Evolutionary conservation across 148 eudicot species (phyloP).

Genomic region (Beta vulgaris): DNA sequence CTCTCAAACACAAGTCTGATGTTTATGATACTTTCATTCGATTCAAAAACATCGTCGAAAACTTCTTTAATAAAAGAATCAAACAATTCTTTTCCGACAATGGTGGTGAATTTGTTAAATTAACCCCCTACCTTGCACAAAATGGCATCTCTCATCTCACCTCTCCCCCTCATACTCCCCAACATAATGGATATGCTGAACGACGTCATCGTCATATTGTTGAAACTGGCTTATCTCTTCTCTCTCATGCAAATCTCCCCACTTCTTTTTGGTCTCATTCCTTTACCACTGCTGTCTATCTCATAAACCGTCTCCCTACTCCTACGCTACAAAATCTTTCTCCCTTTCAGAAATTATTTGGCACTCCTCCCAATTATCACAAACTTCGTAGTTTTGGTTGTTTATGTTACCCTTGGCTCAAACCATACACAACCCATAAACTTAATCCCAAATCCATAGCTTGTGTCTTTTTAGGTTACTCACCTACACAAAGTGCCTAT

Average conservation of each 20-base stretch:
- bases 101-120: background rate
- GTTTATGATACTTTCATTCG: background rate
- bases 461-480: too few relatives aligned
- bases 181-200: too few relatives aligned
- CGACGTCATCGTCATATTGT: background rate
- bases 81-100: background rate
- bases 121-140: background rate
- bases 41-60: too few relatives aligned
- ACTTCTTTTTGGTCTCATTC: background rate
- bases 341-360: background rate
- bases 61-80: background rate
- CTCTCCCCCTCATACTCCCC: background rate
- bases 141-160: background rate
- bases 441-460: background rate
- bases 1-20: conserved; percentile 4
- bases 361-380: too few relatives aligned
- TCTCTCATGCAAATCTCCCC: background rate
- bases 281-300: background rate
- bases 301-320: background rate
- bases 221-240: background rate
- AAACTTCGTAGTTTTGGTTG: background rate
- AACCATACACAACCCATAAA: background rate
- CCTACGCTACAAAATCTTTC: background rate
- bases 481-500: too few relatives aligned
- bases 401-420: too few relatives aligned